A percentile compares a stretch with the other conserved stretches of the same genome.
Evolutionary conservation across 768 basidiomycete species (phyloP).

Genomic region (Filobasidium wieringae): DNA sequence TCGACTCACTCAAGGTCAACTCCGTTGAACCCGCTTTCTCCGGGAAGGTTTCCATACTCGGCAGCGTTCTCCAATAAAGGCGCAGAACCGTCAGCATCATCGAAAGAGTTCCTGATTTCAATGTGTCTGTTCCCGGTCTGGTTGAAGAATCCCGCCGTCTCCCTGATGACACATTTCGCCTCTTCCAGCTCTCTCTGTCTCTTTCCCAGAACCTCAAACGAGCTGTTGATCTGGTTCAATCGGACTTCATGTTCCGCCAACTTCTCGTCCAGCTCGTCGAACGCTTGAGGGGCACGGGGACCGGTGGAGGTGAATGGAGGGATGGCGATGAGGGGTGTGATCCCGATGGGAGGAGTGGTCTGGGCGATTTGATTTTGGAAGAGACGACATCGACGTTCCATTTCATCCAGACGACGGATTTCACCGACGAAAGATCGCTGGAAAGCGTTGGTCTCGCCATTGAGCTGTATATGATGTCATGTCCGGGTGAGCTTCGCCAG

Average conservation of each 20-base stretch:
- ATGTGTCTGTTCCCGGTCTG: conserved; percentile 61
- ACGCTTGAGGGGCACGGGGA: conserved; percentile 80
- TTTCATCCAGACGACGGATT: conserved; percentile 88
- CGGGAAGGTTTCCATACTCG: conserved; percentile 44
- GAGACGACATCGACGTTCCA: conserved; percentile 86
- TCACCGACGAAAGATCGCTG: conserved; percentile 96
- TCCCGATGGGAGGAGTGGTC: conserved; percentile 67
- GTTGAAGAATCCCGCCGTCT: conserved; percentile 93
- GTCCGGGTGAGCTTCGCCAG: background rate
- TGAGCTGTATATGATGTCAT: conserved; percentile 51
- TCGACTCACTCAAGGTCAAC: conserved; percentile 86
- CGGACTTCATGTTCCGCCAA: conserved; percentile 76
- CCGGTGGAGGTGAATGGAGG: conserved; percentile 78
- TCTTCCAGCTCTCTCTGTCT: conserved; percentile 77
- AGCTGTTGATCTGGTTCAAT: conserved; percentile 78
- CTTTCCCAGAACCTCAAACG: conserved; percentile 77
- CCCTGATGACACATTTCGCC: conserved; percentile 82
- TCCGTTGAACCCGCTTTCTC: conserved; percentile 33
- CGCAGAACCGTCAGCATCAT: conserved; percentile 57
- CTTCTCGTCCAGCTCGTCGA: conserved; percentile 83
- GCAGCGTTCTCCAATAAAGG: conserved; percentile 78
- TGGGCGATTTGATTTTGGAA: conserved; percentile 75
- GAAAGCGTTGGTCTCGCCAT: conserved; percentile 89
- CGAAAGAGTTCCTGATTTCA: conserved; percentile 77
- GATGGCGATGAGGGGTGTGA: conserved; percentile 76